Evolutionary conservation across 305 asterid species (phyloP), one percentile per base, ranked within the genome.

Genomic region (Plantago coronopus): DNA sequence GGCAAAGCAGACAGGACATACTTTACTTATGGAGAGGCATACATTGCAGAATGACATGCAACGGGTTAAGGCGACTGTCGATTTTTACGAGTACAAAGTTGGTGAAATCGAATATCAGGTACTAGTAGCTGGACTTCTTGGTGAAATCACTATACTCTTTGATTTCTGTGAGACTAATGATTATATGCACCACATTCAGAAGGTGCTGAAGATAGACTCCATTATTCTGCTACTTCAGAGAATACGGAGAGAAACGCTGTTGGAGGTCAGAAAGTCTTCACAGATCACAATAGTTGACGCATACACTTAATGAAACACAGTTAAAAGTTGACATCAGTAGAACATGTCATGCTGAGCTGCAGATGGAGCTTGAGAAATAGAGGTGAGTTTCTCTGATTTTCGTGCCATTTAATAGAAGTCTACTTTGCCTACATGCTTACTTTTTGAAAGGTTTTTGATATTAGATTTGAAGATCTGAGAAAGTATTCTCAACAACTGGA

Each of bases 341-440:
- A 48, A 70, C 57, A 16, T 67, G 68, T 64, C 90, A 89, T 31
- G 63, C 93, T 29, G 86, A 79, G 75, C 66, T 82, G 87, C 95
- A 94, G 79, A 87, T 89, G 67, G 87, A 85, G 60, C 82, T 82
- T 58, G 99, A 94, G 76, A 87, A 81, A 68, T 91, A 89, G 70
- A 90, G 99, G 99, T 89, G 48, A 57, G 25, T 38, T 57, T 42
- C 34, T 57, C 31, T 11, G 2, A 38, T 38, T 57, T 25, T 51
- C 8, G 8, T 53, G 40, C 3, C 31, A 53, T 14, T 25, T 23
- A 17, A 11, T 53, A 53, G 42, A 15, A 40, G 20, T 48, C 57
- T 55, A 34, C 65, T 62, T 40, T 61, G n/a, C n/a, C n/a, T n/a
- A n/a, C n/a, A n/a, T 54, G 48, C 60, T 61, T 61, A 45, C 51